Evolutionary conservation across 148 eudicot genomes (phyloP), one percentile per base, ranked within the genome.

Genomic region (Diospyros kaki): DNA sequence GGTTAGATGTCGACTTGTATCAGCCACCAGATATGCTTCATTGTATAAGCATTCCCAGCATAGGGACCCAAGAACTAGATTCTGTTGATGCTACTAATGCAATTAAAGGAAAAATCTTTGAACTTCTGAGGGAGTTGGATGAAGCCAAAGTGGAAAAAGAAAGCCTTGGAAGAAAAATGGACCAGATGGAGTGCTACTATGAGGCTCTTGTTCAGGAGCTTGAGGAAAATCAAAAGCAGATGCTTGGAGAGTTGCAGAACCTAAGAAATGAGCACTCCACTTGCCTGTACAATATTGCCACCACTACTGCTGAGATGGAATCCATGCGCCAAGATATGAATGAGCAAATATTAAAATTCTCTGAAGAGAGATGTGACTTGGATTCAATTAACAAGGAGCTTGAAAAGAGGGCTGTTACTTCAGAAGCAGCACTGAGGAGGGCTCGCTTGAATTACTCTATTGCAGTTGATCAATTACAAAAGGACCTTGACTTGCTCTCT

Each of bases 181-280:
- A 85, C 84, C 91, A 95, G 81, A 95, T 95, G 99, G 97, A 95
- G 75, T 88, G 93, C 73, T 93, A 95, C 70, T 95, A 95, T 79
- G 97, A 96, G 87, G 96, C 97, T 59, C 96, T 96, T 69, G 77
- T 93, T 80, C 98, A 90, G 75, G 99, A 96, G 78, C 93, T 96
- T 12, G 99, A 95, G 86, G 98, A 84, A 87, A 93, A 81, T 83
- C 99, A 95, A 77, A 93, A 91, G 84, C 94, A 84, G 78, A 80
- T 93, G 83, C 83, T 95, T 53, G 93, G 82, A 58, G 98, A 95
- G 79, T 76, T 93, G 81, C 99, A 93, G 83, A 87, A 81, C 76
- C 90, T 95, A 73, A 89, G 89, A 76, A 87, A 83, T 74, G 99
- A 96, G 80, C 97, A 93, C 77, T 89, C 96, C 4, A 78, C 93